Evolutionary conservation across 768 basidiomycete species (phyloP).

Genomic region (Lactifluus volemus): DNA sequence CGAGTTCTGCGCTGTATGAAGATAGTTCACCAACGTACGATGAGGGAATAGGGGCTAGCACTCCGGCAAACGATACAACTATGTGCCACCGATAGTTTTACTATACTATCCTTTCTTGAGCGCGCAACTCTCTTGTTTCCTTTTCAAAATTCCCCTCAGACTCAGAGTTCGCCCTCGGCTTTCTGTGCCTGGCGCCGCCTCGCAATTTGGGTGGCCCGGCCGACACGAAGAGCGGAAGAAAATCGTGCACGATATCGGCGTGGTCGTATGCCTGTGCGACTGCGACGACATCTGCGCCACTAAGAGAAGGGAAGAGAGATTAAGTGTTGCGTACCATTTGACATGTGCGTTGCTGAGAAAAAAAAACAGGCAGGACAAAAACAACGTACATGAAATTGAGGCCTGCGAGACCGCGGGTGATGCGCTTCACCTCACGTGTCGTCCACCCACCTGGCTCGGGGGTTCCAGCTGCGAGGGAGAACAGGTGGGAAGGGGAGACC

Average conservation of each 20-base stretch:
- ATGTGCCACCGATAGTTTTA: background rate
- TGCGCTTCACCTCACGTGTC: conserved; percentile 70
- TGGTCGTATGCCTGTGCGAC: conserved; percentile 69
- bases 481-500: too few relatives aligned
- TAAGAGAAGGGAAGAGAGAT: conserved; percentile 22
- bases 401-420: conserved; percentile 69
- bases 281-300: conserved; percentile 67
- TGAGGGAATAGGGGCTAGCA: conserved; percentile 26
- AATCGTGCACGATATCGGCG: conserved; percentile 61
- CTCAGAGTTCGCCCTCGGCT: conserved; percentile 25
- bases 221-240: conserved; percentile 50
- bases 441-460: conserved; percentile 85
- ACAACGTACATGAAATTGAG: conserved; percentile 71
- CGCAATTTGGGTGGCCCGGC: conserved; percentile 31
- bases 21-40: conserved; percentile 68
- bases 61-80: conserved; percentile 1
- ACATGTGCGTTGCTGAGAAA: too few relatives aligned
- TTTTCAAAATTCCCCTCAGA: too few relatives aligned
- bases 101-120: background rate
- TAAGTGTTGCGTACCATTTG: background rate
- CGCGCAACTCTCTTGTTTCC: background rate
- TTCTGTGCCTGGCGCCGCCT: conserved; percentile 16
- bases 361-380: background rate
- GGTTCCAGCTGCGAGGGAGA: conserved; percentile 62
- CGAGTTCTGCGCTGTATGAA: conserved; percentile 25